Percentiles rank a stretch among this genome's conserved stretches.
phyloP scores from a whole-genome alignment of 148 eudicot genomes.

The Pharnaceum exiguum region DNA sequence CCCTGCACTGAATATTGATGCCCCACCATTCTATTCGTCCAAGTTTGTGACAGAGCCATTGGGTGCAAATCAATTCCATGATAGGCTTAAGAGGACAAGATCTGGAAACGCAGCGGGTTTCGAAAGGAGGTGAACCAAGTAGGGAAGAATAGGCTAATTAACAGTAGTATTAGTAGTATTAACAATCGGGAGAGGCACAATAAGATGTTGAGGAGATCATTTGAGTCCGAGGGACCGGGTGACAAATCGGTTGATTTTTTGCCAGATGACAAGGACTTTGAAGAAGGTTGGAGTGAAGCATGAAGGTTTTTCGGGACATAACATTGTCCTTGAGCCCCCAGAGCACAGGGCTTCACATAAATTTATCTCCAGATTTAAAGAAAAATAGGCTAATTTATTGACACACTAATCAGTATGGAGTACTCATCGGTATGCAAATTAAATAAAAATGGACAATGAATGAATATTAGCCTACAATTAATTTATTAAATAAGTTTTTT shows the following conservation, averaged over 20 bases:
- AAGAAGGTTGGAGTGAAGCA: constrained; percentile 37
- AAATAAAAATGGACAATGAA: no score
- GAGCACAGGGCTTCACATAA: constrained; percentile 44
- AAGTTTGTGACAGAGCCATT: constrained; percentile 22
- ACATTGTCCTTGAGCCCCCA: constrained; percentile 77
- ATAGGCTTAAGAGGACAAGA: constrained; percentile 83
- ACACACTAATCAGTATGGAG: no score
- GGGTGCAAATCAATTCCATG: constrained; percentile 23
- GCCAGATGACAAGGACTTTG: constrained; percentile 88
- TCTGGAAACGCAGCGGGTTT: constrained; percentile 40
- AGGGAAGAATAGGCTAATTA: constrained; percentile 17
- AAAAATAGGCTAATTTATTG: no score
- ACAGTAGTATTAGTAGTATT: background rate
- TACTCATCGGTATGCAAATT: no score
- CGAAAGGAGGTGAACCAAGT: constrained; percentile 4
- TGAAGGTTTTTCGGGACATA: constrained; percentile 78
- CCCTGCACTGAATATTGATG: constrained; percentile 51
- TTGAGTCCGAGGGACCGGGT: constrained; percentile 33
- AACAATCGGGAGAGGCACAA: constrained; percentile 50
- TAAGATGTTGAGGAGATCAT: constrained; percentile 53
- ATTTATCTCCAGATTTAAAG: no score
- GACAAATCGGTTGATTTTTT: constrained; percentile 42
- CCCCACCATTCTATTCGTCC: constrained; percentile 63
- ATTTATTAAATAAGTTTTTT: no score
- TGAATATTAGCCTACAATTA: no score